A percentile compares a stretch with the other conserved stretches of the same genome.
These are phyloP conservation scores for Thielaviopsis musarum DNA, from an alignment of 2,329 filamentous ascomycete genomes.

Conservation along the genomic window DNA sequence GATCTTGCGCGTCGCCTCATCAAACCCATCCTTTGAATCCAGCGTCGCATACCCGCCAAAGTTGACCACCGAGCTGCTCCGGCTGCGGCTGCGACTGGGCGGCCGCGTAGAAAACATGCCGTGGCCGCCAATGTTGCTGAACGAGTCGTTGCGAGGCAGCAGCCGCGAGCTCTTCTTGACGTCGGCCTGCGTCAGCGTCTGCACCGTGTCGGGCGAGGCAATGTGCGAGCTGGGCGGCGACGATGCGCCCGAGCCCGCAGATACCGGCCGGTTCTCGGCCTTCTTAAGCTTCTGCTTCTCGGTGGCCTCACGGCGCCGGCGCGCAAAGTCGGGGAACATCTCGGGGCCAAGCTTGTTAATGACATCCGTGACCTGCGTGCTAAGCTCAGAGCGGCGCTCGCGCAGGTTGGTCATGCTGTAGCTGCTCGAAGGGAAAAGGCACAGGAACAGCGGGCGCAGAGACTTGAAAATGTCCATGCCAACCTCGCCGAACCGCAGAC, in stretches of 20 bases:
- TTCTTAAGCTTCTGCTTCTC: conserved; percentile 9
- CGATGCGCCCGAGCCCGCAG: conserved; percentile 12
- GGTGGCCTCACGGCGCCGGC: conserved; percentile 50
- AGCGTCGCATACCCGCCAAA: conserved; percentile 48
- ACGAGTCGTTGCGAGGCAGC: conserved; percentile 76
- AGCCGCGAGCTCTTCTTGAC: conserved; percentile 37
- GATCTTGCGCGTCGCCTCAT: conserved; percentile 72
- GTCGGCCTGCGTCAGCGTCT: conserved; percentile 27
- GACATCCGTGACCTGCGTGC: conserved; percentile 67
- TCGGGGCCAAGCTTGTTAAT: conserved; percentile 94
- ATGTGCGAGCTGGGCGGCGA: conserved; percentile 21
- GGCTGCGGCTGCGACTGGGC: conserved; percentile 57
- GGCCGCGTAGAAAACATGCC: conserved; percentile 83
- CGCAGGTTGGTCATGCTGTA: conserved; percentile 72
- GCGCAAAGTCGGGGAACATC: conserved; percentile 91
- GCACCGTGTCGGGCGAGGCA: conserved; percentile 24
- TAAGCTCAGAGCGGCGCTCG: conserved; percentile 53
- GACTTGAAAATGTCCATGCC: conserved; percentile 98
- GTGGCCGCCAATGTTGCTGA: conserved; percentile 73
- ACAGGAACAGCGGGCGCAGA: conserved; percentile 69
- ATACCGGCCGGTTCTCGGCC: conserved; percentile 21
- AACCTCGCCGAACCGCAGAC: conserved; percentile 89
- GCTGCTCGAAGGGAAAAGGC: conserved; percentile 66
- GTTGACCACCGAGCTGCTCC: conserved; percentile 18
- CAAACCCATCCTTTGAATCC: conserved; percentile 53